Evolutionary conservation across 2,329 filamentous ascomycete genomes (phyloP), one percentile per base, ranked within the genome.

Genomic region (Volutella citrinella): DNA sequence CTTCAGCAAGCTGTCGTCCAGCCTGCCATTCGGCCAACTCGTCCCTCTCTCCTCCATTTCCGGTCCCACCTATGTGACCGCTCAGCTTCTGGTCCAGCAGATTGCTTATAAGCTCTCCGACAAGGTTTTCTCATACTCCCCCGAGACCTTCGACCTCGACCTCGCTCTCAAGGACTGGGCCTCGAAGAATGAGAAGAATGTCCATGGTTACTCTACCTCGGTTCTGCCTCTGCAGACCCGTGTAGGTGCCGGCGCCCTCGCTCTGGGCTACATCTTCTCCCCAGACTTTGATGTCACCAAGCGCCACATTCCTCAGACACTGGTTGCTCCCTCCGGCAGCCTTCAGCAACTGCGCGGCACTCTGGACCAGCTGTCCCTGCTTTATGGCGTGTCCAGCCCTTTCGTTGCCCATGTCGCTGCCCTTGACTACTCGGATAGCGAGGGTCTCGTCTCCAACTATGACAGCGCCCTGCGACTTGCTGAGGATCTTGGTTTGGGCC

Each of bases 91-190:
- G 36, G 84, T 97, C 46, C 93, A 98, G 70, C 93, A 98, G 66
- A 84, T 97, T 46, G 88, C 91, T 42, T 98, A 95, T 68, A 79
- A 87, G 45, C 76, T 98, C 42, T 97, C 91, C 36, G 90, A 97
- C 72, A 95, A 95, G 74, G 82, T 97, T 67, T 98, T 95, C 70
- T 86, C 90, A 36, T 97, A 95, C 72, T 97, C 91, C 4, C 88
- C 90, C 18, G 87, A 95, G 56, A 86, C 87, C 11, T 97, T 96
- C 56, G 87, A 94, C 59, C 76, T 98, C 46, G 91, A 97, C 61
- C 65, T 82, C 43, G 88, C 90, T 28, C 82, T 87, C 34, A 85
- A 83, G 62, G 66, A 79, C 49, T 98, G 93, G 93, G 74, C 79
- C 30, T 63, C 68, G 18, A 67, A 78, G 43, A 70, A 77, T 43